Evolutionary conservation across 768 basidiomycete species (phyloP).

Genomic region (Tricholoma hemisulphureum): DNA sequence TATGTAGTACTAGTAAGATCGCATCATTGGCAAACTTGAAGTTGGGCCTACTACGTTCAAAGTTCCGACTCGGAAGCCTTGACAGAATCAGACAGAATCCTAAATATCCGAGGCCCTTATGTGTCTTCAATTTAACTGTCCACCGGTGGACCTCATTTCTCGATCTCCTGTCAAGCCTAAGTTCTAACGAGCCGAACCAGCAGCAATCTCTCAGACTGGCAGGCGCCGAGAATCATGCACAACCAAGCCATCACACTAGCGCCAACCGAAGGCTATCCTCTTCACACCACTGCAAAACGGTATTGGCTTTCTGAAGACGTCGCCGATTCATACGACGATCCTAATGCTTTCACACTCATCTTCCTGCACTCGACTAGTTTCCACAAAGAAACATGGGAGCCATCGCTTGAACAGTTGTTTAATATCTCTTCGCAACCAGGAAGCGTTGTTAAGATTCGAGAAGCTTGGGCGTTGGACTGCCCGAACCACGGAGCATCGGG

Average conservation of each 20-base stretch:
- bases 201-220: too few relatives aligned
- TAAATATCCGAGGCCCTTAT: too few relatives aligned
- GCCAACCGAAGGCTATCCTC: slow-evolving; percentile 43
- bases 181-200: too few relatives aligned
- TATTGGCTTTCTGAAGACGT: slow-evolving; percentile 48
- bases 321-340: slow-evolving; percentile 32
- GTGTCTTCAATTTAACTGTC: too few relatives aligned
- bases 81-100: too few relatives aligned
- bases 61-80: too few relatives aligned
- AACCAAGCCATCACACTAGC: slow-evolving; percentile 30
- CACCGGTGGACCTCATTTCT: too few relatives aligned
- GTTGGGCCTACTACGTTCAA: too few relatives aligned
- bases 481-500: slow-evolving; percentile 72
- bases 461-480: slow-evolving; percentile 70
- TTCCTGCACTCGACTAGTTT: slow-evolving; percentile 71
- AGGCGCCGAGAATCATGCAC: slow-evolving; percentile 11
- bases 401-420: slow-evolving; percentile 52
- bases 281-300: slow-evolving; percentile 56
- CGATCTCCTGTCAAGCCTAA: too few relatives aligned
- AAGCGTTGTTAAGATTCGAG: slow-evolving; percentile 39
- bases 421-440: slow-evolving; percentile 19
- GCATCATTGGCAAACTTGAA: too few relatives aligned
- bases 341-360: slow-evolving; percentile 52
- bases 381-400: slow-evolving; percentile 75
- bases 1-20: too few relatives aligned